phyloP scores from a whole-genome alignment of 2,329 filamentous ascomycete species.

The Talaromyces sp. region DNA sequence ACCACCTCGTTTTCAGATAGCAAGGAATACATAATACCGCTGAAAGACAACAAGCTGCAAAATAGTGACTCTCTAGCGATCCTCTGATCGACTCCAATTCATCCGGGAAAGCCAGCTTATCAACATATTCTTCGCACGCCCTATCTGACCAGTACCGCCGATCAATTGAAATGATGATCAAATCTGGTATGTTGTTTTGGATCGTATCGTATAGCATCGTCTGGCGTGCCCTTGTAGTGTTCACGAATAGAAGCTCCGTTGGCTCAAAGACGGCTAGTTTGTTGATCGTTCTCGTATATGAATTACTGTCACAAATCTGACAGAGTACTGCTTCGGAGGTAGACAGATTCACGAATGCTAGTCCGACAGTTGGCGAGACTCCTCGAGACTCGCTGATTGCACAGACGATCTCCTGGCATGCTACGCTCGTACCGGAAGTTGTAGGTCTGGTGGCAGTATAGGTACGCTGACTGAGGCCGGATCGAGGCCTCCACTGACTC shows the following conservation, averaged over 20 bases:
- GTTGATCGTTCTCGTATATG: conserved; percentile 81
- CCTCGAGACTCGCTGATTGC: conserved; percentile 85
- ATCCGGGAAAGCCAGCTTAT: conserved; percentile 71
- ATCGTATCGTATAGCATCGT: conserved; percentile 73
- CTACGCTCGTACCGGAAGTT: conserved; percentile 55
- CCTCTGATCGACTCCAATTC: conserved; percentile 79
- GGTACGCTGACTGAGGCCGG: conserved; percentile 48
- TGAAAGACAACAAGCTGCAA: conserved; percentile 77
- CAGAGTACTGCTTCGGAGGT: conserved; percentile 81
- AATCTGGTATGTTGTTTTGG: conserved; percentile 64
- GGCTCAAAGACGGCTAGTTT: conserved; percentile 80
- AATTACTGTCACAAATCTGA: conserved; percentile 89
- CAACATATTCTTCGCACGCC: conserved; percentile 71
- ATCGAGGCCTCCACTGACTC: conserved; percentile 32
- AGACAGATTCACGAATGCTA: conserved; percentile 82
- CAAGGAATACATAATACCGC: conserved; percentile 58
- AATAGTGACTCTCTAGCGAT: conserved; percentile 76
- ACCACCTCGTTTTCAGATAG: conserved; percentile 19
- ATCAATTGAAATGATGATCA: conserved; percentile 63
- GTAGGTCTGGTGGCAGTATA: conserved; percentile 35
- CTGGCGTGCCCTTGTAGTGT: conserved; percentile 64
- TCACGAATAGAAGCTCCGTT: conserved; percentile 72
- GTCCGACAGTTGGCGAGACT: conserved; percentile 74
- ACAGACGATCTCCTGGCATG: conserved; percentile 73
- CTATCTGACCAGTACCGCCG: conserved; percentile 80